phyloP scores from a whole-genome alignment of 2,329 filamentous ascomycete genomes.

The Alternaria brassicae region DNA sequence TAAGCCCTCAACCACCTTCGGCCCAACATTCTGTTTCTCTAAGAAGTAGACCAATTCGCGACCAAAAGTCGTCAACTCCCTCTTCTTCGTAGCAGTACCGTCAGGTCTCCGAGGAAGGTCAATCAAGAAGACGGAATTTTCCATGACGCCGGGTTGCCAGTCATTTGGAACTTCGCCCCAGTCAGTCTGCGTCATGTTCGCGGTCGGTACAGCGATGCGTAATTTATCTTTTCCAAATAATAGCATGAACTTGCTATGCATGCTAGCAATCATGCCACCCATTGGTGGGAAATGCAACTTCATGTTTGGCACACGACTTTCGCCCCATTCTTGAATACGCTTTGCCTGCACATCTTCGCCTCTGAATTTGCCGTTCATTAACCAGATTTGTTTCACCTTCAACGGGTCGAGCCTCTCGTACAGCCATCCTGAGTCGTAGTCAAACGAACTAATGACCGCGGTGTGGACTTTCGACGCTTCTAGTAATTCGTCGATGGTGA shows the following conservation, averaged over 20 bases:
- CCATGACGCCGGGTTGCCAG: slow-evolving; percentile 44
- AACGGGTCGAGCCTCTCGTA: slow-evolving; percentile 69
- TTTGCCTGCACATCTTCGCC: slow-evolving; percentile 49
- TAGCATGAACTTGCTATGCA: slow-evolving; percentile 95
- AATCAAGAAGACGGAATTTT: slow-evolving; percentile 79
- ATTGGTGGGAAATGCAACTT: slow-evolving; percentile 82
- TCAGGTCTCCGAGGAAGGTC: slow-evolving; percentile 73
- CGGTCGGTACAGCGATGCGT: slow-evolving; percentile 83
- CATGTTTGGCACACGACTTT: slow-evolving; percentile 59
- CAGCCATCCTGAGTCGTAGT: slow-evolving; percentile 84
- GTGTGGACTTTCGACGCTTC: slow-evolving; percentile 74
- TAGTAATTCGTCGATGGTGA: slow-evolving; percentile 86
- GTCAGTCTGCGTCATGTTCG: slow-evolving; percentile 84
- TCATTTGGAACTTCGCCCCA: slow-evolving; percentile 79
- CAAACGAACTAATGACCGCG: slow-evolving; percentile 84
- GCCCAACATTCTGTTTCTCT: slow-evolving; percentile 68
- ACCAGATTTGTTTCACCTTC: slow-evolving; percentile 59
- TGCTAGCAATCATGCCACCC: slow-evolving; percentile 71
- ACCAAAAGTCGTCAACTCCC: slow-evolving; percentile 65
- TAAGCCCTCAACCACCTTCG: slow-evolving; percentile 71
- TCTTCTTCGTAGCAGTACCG: slow-evolving; percentile 28
- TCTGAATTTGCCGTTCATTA: slow-evolving; percentile 63
- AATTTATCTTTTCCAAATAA: slow-evolving; percentile 78
- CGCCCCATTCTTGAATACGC: slow-evolving; percentile 37
- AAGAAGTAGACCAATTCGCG: slow-evolving; percentile 76